Evolutionary conservation across 2,329 filamentous ascomycete genomes (phyloP), one percentile per base, ranked within the genome.

Genomic region (Fusarium penzigii): DNA sequence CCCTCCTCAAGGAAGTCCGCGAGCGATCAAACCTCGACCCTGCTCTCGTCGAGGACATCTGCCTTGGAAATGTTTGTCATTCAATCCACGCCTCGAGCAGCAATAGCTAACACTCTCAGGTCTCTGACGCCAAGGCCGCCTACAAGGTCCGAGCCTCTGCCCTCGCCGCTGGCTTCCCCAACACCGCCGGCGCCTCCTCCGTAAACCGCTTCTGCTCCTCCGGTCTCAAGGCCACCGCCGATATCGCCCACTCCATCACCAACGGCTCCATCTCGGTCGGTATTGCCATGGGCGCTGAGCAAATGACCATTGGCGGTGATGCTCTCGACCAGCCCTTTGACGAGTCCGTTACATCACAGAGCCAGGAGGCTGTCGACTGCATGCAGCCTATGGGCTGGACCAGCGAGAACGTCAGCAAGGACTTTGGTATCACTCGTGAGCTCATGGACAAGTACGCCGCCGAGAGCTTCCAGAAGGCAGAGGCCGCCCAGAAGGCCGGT

Each of bases 351-450:
- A 76, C 90, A 43, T 70, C 76, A 63, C 76, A 80, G 66, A 88
- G 82, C 75, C 88, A 91, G 70, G 90, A 97, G 69, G 83, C 91
- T 1, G 74, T 74, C 43, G 93, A 97, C 76, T 94, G 92, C 80
- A 84, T 93, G 84, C 84, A 92, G 80, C 89, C 93, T 61, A 99
- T 99, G 94, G 94, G 94, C 17, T 95, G 96, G 84, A 99, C 94
- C 3, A 93, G 88, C 53, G 94, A 99, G 79, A 97, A 97, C 70
- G 92, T 99, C 29, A 91, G 88, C 64, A 85, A 85, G 44, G 94
- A 97, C 75, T 97, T 97, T 72, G 84, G 88, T 68, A 87, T 99
- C 69, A 76, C 84, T 2, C 84, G 94, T 55, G 86, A 92, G 69
- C 75, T 77, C 70, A 90, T 97, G 76, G 94, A 99, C 73, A 78